Conservation (phyloP, 2,329 filamentous ascomycete genomes). For the Eutypella sp. region DNA sequence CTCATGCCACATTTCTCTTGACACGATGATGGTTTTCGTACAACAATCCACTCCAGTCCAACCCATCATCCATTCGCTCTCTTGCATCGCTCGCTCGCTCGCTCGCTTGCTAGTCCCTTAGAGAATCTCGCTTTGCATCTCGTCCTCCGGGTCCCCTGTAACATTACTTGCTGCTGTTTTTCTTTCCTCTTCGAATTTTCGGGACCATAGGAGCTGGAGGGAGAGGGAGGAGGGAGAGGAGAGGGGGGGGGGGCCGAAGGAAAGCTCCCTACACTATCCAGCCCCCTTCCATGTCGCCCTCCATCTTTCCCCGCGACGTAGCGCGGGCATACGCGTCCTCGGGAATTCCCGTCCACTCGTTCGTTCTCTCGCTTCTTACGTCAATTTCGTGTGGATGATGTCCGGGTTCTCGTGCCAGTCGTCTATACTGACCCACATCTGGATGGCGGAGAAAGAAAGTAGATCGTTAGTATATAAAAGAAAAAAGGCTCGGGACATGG, state of each 20-base stretch:
- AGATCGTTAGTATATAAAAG: slow-evolving; percentile 13
- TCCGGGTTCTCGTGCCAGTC: slow-evolving; percentile 99
- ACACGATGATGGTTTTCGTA: background rate
- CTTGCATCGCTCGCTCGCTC: background rate
- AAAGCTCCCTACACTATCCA: no score
- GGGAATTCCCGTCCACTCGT: background rate
- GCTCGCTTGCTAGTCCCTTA: background rate
- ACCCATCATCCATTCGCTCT: background rate
- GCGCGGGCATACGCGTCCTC: background rate
- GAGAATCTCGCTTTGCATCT: background rate
- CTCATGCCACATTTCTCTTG: no score
- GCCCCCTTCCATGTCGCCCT: no score
- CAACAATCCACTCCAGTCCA: background rate
- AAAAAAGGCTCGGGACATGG: no score
- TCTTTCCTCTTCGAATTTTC: background rate
- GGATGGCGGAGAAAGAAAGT: slow-evolving; percentile 6
- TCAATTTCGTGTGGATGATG: slow-evolving; percentile 97
- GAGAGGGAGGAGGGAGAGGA: no score
- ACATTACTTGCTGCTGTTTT: background rate
- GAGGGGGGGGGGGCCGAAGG: no score
- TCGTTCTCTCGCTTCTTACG: slow-evolving; percentile 43
- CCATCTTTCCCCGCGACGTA: background rate
- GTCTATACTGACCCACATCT: slow-evolving; percentile 99
- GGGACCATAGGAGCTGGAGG: no score
- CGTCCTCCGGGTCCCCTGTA: background rate